Conservation (phyloP, 306 rosid genomes). For the Cercis canadensis region DNA sequence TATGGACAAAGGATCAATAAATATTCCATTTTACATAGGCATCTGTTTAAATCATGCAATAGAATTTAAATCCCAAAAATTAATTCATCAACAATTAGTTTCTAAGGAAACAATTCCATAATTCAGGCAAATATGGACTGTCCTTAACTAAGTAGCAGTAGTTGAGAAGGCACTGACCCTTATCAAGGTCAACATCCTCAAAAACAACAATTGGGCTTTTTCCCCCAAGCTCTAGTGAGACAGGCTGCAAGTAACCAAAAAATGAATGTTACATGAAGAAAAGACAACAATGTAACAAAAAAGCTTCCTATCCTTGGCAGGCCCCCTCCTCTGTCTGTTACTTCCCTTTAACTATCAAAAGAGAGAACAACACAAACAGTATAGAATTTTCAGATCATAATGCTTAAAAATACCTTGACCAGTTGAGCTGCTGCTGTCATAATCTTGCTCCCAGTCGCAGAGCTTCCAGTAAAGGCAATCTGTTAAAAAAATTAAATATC, state of each 20-base stretch:
- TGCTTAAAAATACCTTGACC: slow-evolving; percentile 65
- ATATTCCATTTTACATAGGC: slow-evolving; percentile 7
- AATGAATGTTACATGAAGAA: not conserved
- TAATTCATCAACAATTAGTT: slow-evolving; percentile 19
- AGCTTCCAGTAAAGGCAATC: slow-evolving; percentile 98
- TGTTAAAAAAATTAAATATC: slow-evolving; percentile 45
- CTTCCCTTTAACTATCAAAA: slow-evolving; percentile 23
- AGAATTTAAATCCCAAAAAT: slow-evolving; percentile 24
- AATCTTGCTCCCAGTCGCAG: slow-evolving; percentile 85
- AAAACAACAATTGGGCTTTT: slow-evolving; percentile 90
- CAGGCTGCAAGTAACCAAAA: slow-evolving; percentile 57
- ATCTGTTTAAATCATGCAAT: slow-evolving; percentile 5
- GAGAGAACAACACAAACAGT: slow-evolving; percentile 1
- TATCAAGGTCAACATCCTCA: slow-evolving; percentile 96
- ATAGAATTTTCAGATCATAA: slow-evolving; percentile 16
- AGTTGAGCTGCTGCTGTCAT: slow-evolving; percentile 91
- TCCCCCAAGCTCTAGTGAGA: slow-evolving; percentile 95
- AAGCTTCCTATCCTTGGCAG: not conserved
- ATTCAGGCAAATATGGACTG: slow-evolving; percentile 16
- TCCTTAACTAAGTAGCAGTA: slow-evolving; percentile 23
- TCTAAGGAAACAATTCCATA: not conserved
- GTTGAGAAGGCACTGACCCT: slow-evolving; percentile 68
- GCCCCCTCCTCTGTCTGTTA: not conserved
- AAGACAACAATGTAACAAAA: slow-evolving; percentile 14
- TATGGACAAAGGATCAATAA: slow-evolving; percentile 37